Evolutionary conservation across 2,329 filamentous ascomycete species (phyloP).

Genomic region (Aspergillus neoniger): DNA sequence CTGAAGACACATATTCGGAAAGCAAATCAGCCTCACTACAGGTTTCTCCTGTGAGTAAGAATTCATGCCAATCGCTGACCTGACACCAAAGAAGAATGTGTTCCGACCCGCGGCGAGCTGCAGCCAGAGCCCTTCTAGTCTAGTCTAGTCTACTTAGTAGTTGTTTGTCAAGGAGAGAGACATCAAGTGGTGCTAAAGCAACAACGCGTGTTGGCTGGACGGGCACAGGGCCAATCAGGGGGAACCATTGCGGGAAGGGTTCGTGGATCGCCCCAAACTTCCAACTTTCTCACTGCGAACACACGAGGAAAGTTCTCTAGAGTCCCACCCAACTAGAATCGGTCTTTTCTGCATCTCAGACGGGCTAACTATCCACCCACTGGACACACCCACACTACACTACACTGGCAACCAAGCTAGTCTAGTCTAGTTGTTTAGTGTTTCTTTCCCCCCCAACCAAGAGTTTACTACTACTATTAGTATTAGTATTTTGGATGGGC

Average conservation of each 20-base stretch:
- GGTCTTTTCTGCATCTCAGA: too few species aligned
- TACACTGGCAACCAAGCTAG: neutral
- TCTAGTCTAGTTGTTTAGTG: neutral
- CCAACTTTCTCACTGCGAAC: neutral
- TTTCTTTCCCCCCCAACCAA: too few species aligned
- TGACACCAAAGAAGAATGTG: too few species aligned
- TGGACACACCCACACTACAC: neutral
- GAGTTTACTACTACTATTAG: neutral
- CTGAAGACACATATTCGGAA: too few species aligned
- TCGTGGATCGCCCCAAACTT: conserved; percentile 2
- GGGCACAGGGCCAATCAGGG: neutral
- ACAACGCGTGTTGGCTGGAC: neutral
- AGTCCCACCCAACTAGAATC: neutral
- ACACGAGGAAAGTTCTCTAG: neutral
- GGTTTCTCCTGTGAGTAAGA: too few species aligned
- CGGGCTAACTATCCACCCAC: neutral
- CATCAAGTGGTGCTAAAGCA: neutral
- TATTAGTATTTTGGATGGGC: conserved; percentile 11
- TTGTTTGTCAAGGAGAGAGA: neutral
- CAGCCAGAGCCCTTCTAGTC: neutral
- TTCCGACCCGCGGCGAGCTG: neutral
- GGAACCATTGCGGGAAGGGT: neutral
- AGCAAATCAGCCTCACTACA: too few species aligned
- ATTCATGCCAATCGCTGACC: too few species aligned
- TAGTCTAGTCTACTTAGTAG: too few species aligned